These are phyloP conservation scores for Tylopilus subfusipes DNA, from an alignment of 768 basidiomycete species.

Conservation along the genomic window DNA sequence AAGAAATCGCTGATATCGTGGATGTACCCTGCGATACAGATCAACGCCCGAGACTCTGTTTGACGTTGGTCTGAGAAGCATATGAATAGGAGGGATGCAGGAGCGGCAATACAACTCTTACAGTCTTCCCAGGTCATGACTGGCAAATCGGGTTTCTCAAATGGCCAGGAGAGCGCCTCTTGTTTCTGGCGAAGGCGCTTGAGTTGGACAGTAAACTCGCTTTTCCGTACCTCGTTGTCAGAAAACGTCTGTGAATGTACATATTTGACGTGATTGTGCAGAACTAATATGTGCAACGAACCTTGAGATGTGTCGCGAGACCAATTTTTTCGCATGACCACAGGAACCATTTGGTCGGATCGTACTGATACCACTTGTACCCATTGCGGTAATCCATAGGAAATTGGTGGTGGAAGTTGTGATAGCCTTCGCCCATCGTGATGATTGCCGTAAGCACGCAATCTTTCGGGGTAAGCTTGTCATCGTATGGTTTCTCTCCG, in stretches of 20 bases:
- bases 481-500: conserved; percentile 84
- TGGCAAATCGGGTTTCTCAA: conserved; percentile 68
- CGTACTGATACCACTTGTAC: conserved; percentile 83
- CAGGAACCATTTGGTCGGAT: conserved; percentile 88
- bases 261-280: neutral
- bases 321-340: conserved; percentile 43
- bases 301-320: conserved; percentile 51
- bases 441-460: conserved; percentile 81
- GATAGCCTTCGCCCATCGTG: conserved; percentile 94
- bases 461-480: conserved; percentile 89
- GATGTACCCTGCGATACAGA: conserved; percentile 85
- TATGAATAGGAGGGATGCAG: conserved; percentile 3
- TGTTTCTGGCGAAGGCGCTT: conserved; percentile 76
- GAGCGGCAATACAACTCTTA: conserved; percentile 28
- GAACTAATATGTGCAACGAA: neutral
- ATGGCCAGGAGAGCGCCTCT: conserved; percentile 73
- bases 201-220: conserved; percentile 86
- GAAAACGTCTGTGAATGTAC: conserved; percentile 37
- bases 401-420: conserved; percentile 95
- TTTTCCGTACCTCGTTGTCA: conserved; percentile 71
- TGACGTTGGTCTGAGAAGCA: conserved; percentile 65
- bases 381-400: conserved; percentile 95
- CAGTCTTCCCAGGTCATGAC: conserved; percentile 83
- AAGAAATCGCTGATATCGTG: conserved; percentile 79
- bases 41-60: conserved; percentile 68